Conservation (phyloP, 2,329 filamentous ascomycete species). For the Paecilomyces niveus region DNA sequence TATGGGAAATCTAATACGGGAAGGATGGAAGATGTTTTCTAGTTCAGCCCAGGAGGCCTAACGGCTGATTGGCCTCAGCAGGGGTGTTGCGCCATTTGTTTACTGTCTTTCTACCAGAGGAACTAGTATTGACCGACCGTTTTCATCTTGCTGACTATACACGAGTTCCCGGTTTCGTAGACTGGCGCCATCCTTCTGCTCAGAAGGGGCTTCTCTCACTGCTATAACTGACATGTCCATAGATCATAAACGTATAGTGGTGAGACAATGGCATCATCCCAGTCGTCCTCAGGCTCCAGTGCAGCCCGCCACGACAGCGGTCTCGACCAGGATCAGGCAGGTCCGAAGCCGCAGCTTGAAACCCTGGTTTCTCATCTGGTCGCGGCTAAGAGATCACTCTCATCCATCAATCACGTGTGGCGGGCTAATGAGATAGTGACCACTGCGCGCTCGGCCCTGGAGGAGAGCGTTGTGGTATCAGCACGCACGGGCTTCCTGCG, state of each 20-base stretch:
- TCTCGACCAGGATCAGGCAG: constrained; percentile 9
- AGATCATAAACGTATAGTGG: neutral
- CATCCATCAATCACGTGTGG: constrained; percentile 73
- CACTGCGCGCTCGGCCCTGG: constrained; percentile 64
- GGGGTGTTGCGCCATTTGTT: neutral
- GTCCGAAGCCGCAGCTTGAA: constrained; percentile 49
- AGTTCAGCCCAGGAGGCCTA: neutral
- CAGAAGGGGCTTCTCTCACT: neutral
- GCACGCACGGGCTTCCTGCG: constrained; percentile 64
- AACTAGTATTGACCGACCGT: neutral
- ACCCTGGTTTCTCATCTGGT: constrained; percentile 77
- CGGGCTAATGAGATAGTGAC: constrained; percentile 82
- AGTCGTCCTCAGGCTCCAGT: constrained; percentile 20
- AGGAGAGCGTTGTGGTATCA: constrained; percentile 68
- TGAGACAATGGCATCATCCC: constrained; percentile 22
- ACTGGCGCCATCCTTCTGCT: neutral
- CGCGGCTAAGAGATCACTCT: constrained; percentile 78
- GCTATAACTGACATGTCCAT: neutral
- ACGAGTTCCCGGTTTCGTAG: neutral
- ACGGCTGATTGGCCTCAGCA: neutral
- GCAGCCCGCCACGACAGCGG: constrained; percentile 7
- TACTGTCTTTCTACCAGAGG: neutral
- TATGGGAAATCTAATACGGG: neutral
- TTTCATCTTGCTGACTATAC: neutral
- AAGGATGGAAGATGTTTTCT: neutral